phyloP scores from a whole-genome alignment of 129 eudicot species.

The Erigeron canadensis region DNA sequence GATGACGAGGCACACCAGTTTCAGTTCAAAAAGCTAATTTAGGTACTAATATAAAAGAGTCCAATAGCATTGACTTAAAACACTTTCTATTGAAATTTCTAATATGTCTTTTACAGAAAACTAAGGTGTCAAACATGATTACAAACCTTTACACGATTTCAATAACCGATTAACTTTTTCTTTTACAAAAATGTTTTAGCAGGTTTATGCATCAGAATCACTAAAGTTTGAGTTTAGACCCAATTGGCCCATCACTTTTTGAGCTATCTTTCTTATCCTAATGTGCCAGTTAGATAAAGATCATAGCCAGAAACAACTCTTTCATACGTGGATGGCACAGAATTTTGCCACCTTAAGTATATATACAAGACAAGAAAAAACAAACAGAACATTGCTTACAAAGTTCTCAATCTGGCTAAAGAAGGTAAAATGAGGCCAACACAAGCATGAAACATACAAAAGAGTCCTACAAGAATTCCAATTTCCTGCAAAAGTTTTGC shows the following conservation, averaged over 20 bases:
- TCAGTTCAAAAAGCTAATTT: neutral
- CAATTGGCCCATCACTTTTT: neutral
- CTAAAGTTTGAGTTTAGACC: neutral
- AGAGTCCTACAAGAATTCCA: constrained; percentile 70
- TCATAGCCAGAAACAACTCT: neutral
- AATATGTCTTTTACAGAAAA: neutral
- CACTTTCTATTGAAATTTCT: neutral
- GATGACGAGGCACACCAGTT: neutral
- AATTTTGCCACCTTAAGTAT: neutral
- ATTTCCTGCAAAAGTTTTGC: constrained; percentile 59
- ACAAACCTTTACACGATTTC: neutral
- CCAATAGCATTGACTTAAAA: neutral
- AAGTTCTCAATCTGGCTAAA: constrained; percentile 87
- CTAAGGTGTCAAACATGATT: neutral
- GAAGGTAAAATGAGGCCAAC: constrained; percentile 79
- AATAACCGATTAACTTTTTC: neutral
- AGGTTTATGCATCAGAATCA: neutral
- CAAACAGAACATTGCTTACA: constrained; percentile 37
- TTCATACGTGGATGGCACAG: neutral
- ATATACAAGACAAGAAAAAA: neutral
- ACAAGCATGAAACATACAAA: constrained; percentile 81
- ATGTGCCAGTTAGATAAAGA: neutral
- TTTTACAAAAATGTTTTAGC: neutral
- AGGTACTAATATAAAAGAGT: neutral
- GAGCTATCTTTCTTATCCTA: neutral